These are phyloP conservation scores for Gossypium gossypioides DNA, from an alignment of 441 rosid species.

Conservation along the genomic window DNA sequence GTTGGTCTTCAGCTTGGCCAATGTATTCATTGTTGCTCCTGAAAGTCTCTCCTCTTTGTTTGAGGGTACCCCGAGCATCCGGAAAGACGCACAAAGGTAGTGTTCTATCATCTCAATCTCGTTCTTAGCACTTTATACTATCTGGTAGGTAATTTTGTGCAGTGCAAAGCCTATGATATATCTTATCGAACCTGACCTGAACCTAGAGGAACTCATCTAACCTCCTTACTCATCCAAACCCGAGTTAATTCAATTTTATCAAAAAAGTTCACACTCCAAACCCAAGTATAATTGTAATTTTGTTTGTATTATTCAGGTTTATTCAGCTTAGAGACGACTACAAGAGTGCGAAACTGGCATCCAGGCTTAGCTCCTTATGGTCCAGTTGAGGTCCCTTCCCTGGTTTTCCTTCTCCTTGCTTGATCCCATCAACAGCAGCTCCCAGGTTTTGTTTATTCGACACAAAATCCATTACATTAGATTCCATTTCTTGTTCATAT, in stretches of 20 bases:
- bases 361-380: conserved; percentile 76
- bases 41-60: conserved; percentile 85
- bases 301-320: conserved; percentile 43
- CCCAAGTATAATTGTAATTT: background rate
- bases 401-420: background rate
- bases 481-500: background rate
- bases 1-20: conserved; percentile 62
- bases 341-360: conserved; percentile 81
- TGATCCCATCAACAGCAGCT: conserved; percentile 5
- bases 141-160: background rate
- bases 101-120: background rate
- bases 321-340: conserved; percentile 94
- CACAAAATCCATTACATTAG: background rate
- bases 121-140: background rate
- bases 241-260: too few relatives aligned
- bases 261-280: too few relatives aligned
- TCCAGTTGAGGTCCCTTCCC: conserved; percentile 36
- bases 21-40: conserved; percentile 90
- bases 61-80: conserved; percentile 89
- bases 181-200: background rate
- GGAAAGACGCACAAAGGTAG: conserved; percentile 90
- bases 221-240: too few relatives aligned
- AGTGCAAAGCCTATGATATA: background rate
- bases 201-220: background rate
- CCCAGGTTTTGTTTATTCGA: background rate